These are phyloP conservation scores for Phytopythium helicoides DNA, from an alignment of 352 stramenopile species.

Conservation along the genomic window DNA sequence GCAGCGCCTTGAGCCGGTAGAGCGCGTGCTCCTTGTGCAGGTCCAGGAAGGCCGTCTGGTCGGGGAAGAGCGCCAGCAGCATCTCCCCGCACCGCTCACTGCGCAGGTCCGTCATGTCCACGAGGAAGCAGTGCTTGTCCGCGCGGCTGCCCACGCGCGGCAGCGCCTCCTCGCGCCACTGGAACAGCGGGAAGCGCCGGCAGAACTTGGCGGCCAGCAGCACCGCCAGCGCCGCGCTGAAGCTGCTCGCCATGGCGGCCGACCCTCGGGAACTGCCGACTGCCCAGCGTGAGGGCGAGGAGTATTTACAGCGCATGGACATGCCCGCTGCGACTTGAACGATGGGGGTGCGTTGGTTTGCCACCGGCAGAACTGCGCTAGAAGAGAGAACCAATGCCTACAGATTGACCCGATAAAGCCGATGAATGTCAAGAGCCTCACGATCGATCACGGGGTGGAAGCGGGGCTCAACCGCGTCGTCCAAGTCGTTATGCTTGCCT, in stretches of 20 bases:
- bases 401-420: no score
- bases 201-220: constrained; percentile 77
- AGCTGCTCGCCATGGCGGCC: constrained; percentile 7
- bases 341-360: no score
- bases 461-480: no score
- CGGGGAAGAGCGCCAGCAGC: constrained; percentile 58
- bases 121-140: constrained; percentile 70
- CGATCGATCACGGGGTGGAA: no score
- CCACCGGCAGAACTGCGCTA: no score
- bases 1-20: constrained; percentile 73
- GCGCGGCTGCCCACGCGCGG: constrained; percentile 48
- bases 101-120: constrained; percentile 68
- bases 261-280: no score
- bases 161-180: constrained; percentile 67
- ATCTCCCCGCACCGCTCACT: constrained; percentile 51
- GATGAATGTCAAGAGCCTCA: no score
- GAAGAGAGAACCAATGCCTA: no score
- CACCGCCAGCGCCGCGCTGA: constrained; percentile 62
- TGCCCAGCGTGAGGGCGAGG: no score
- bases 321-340: no score
- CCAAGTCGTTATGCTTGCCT: no score
- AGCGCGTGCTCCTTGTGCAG: constrained; percentile 51
- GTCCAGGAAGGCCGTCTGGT: constrained; percentile 54
- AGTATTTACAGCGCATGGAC: no score
- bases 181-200: constrained; percentile 62